Evolutionary conservation across 192 early-diverging fungal species (phyloP).

Genomic region (Chytriomyces confervae): DNA sequence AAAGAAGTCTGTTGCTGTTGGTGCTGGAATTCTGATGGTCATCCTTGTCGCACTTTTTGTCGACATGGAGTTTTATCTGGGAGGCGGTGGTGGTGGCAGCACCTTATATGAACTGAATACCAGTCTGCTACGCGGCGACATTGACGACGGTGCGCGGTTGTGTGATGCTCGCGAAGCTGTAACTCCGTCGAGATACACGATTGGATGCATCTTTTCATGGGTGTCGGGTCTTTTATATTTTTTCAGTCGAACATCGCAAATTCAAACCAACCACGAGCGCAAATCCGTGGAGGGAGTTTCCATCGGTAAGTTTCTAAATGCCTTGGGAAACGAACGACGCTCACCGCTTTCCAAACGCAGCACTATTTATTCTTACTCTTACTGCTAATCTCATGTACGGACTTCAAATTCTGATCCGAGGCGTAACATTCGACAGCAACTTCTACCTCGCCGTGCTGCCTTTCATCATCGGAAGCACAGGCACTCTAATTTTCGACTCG

Average conservation of each 20-base stretch:
- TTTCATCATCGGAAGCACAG: constrained; percentile 14
- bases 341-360: neutral
- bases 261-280: constrained; percentile 45
- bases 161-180: constrained; percentile 27
- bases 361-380: constrained; percentile 14
- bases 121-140: neutral
- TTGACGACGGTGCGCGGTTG: neutral
- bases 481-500: constrained; percentile 15
- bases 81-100: neutral
- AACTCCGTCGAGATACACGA: neutral
- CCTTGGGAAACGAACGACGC: no score
- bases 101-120: neutral
- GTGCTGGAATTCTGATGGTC: neutral
- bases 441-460: constrained; percentile 10
- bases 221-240: constrained; percentile 19
- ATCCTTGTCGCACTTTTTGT: neutral
- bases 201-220: constrained; percentile 21
- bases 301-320: constrained; percentile 23
- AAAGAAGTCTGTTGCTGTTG: constrained; percentile 5
- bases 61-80: neutral
- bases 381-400: constrained; percentile 15
- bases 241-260: constrained; percentile 25
- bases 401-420: constrained; percentile 11
- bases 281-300: constrained; percentile 50
- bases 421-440: constrained; percentile 8